Percentiles rank a stretch among this genome's conserved stretches.
phyloP scores from a whole-genome alignment of 306 rosid species.

The Fragaria ananassa region DNA sequence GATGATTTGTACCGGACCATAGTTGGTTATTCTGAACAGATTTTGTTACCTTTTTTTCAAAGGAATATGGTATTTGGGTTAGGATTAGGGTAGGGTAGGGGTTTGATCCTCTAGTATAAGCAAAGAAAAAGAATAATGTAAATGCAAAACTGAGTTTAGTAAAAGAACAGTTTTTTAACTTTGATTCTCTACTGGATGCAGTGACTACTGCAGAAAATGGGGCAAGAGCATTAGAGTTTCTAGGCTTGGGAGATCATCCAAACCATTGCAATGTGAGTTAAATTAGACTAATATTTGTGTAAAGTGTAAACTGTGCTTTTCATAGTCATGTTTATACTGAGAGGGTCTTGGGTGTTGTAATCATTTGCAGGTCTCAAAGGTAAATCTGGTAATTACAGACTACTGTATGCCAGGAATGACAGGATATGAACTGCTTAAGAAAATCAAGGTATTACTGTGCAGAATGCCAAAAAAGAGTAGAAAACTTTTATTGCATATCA shows the following conservation, averaged over 20 bases:
- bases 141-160: background rate
- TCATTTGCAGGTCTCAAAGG: slow-evolving; percentile 59
- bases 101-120: background rate
- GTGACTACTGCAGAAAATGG: slow-evolving; percentile 97
- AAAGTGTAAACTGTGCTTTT: background rate
- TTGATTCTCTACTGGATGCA: slow-evolving; percentile 23
- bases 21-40: background rate
- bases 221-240: slow-evolving; percentile 68
- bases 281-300: background rate
- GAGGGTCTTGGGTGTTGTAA: background rate
- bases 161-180: background rate
- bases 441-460: slow-evolving; percentile 57
- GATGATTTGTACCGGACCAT: background rate
- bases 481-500: background rate
- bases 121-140: background rate
- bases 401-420: slow-evolving; percentile 98
- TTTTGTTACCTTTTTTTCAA: background rate
- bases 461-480: background rate
- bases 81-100: background rate
- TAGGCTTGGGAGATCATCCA: slow-evolving; percentile 63
- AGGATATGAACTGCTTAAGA: slow-evolving; percentile 89
- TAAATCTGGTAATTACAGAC: slow-evolving; percentile 81
- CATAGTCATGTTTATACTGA: background rate
- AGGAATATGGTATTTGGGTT: background rate
- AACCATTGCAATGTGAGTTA: slow-evolving; percentile 46